Base-by-base conservation (phyloP, 1,284 basidiomycete species). In the Boletus smithii region DNA sequence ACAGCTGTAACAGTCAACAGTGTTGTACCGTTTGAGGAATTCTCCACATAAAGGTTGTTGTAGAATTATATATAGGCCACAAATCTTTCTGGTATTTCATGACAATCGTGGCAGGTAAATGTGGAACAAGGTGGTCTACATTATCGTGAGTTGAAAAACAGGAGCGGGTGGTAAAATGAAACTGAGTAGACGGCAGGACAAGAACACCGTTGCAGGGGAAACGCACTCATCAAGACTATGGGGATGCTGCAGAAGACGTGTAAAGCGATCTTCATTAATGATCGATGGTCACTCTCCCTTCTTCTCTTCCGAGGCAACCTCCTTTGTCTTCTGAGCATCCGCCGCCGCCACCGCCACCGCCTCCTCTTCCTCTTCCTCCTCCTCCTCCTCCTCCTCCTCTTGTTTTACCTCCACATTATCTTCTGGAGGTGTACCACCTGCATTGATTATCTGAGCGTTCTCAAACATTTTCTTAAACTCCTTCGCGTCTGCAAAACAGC, bases 381-480 rank as follows among this genome's bases (percentile, higher is more conserved):
- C 57, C 52, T 64, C 69, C 6, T 57, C 57, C 36, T 64, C 61
- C 46, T 60, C 61, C 48, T 64, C 64, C 33, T 61, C 65, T 50
- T 59, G 66, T 46, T 65, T 55, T 47, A 57, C 63, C 44, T 66
- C 63, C 22, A 57, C 60, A 4, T 53, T 48, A 39, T 68, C 65
- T 20, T 62, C 57, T 42, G 65, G 57, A 44, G 65, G 62, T 23
- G 65, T 57, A 16, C 67, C 66, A 36, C 69, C 62, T 33, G 69
- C 53, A 64, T 97, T 97, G 60, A 67, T 76, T 61, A 74, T 78
- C 73, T 91, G 91, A 36, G 88, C 93, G 8, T 80, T 73, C 69
- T 95, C 91, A 68, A 97, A 97, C 42, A 81, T 85, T 30, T 73
- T 73, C 77, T 95, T 95, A 77, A 97, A 98, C 46, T 85, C 76